Percentiles rank a stretch among this genome's conserved stretches.
phyloP scores from a whole-genome alignment of 306 rosid genomes.

The Urtica urens region DNA sequence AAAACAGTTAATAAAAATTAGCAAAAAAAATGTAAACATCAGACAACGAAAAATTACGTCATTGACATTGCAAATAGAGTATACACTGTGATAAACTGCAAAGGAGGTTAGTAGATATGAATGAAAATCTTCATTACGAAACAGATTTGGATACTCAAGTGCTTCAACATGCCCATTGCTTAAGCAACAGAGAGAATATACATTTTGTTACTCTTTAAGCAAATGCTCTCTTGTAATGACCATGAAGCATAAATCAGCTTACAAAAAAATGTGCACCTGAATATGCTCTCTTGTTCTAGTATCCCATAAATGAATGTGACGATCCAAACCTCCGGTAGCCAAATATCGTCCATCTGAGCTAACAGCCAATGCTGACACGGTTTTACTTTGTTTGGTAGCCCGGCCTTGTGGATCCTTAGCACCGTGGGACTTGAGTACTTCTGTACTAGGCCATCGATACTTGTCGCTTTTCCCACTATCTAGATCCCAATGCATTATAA shows the following conservation, averaged over 20 bases:
- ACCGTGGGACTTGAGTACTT: slow-evolving; percentile 63
- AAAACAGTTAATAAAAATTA: too few relatives aligned
- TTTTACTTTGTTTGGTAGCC: slow-evolving; percentile 60
- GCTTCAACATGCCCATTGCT: too few relatives aligned
- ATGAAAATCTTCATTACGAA: too few relatives aligned
- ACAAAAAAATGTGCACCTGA: slow-evolving; percentile 40
- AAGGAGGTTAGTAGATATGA: too few relatives aligned
- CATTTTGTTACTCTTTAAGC: too few relatives aligned
- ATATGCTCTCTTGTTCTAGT: slow-evolving; percentile 75
- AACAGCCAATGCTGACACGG: slow-evolving; percentile 54
- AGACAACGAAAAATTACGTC: too few relatives aligned
- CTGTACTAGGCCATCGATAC: slow-evolving; percentile 67
- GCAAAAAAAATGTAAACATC: too few relatives aligned
- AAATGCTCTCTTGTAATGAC: too few relatives aligned
- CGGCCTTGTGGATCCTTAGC: slow-evolving; percentile 68
- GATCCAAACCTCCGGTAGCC: slow-evolving; percentile 83
- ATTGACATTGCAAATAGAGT: too few relatives aligned
- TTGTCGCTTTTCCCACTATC: slow-evolving; percentile 64
- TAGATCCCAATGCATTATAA: slow-evolving; percentile 81
- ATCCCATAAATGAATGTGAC: slow-evolving; percentile 98
- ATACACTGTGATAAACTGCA: too few relatives aligned
- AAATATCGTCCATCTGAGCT: slow-evolving; percentile 90
- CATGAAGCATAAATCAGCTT: too few relatives aligned
- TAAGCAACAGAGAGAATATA: too few relatives aligned
- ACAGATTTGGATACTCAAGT: not conserved